Evolutionary conservation across 2,329 filamentous ascomycete species (phyloP).

Genomic region (Periglandula ipomoeae): DNA sequence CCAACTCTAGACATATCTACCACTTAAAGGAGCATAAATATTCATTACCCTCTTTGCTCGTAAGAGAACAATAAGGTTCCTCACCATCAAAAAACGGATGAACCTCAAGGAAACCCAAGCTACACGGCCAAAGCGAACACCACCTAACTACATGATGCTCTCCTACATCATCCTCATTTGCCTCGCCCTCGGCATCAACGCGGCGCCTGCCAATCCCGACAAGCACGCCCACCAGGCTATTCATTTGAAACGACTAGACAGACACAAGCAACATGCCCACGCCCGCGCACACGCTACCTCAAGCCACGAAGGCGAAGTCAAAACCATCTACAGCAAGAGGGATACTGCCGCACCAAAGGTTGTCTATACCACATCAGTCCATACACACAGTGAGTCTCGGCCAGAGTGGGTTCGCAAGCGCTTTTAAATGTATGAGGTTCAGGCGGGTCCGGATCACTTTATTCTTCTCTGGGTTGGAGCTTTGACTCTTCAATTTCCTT

Average conservation of each 20-base stretch:
- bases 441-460: not conserved
- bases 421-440: not conserved
- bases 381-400: constrained; percentile 3
- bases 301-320: not conserved
- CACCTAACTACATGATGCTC: constrained; percentile 1
- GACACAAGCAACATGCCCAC: not conserved
- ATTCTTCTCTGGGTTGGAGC: not conserved
- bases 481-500: not conserved
- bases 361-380: not conserved
- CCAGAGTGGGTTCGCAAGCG: constrained; percentile 8
- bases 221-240: constrained; percentile 4
- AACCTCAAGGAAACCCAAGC: too few species aligned
- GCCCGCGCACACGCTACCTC: not conserved
- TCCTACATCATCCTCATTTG: constrained; percentile 6
- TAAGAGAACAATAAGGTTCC: too few species aligned
- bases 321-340: not conserved
- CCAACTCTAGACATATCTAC: not conserved
- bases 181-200: constrained; percentile 4
- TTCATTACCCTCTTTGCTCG: too few species aligned
- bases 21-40: not conserved
- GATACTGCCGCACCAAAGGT: not conserved
- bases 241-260: constrained; percentile 4
- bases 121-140: too few species aligned
- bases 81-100: too few species aligned
- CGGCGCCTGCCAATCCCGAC: constrained; percentile 2